These are phyloP conservation scores for Seiridium unicorne DNA, from an alignment of 2,329 filamentous ascomycete genomes.

Conservation along the genomic window DNA sequence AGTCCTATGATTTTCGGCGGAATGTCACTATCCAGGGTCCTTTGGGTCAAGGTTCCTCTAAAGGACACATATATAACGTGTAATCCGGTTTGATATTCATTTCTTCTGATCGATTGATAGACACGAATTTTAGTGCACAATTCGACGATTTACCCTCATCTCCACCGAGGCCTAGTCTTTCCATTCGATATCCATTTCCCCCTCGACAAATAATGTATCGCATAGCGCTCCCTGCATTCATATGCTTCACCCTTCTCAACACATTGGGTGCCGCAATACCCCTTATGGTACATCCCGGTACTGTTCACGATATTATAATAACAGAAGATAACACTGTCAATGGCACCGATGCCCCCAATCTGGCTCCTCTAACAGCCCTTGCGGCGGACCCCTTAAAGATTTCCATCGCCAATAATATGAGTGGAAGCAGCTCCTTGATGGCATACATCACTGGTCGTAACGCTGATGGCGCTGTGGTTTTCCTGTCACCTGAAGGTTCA, in stretches of 20 bases:
- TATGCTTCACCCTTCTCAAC: neutral
- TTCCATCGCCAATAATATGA: slow-evolving; percentile 2
- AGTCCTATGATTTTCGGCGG: no score
- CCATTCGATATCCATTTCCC: no score
- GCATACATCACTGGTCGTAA: slow-evolving; percentile 5
- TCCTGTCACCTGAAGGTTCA: neutral
- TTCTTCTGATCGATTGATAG: no score
- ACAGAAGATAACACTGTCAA: slow-evolving; percentile 2
- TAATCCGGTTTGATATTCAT: no score
- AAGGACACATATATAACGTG: no score
- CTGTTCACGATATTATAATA: slow-evolving; percentile 1
- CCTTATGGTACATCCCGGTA: neutral
- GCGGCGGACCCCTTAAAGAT: neutral
- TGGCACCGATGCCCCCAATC: neutral
- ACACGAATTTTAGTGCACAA: no score
- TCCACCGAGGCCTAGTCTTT: no score
- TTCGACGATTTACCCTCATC: no score
- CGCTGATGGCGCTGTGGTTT: neutral
- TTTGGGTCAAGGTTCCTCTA: no score
- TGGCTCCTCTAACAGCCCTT: neutral
- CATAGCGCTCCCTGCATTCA: no score
- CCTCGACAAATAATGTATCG: neutral
- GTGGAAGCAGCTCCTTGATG: neutral
- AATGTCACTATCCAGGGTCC: no score
- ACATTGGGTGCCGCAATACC: neutral